phyloP scores from a whole-genome alignment of 495 filamentous ascomycete species.

The Oidiodendron maius region DNA sequence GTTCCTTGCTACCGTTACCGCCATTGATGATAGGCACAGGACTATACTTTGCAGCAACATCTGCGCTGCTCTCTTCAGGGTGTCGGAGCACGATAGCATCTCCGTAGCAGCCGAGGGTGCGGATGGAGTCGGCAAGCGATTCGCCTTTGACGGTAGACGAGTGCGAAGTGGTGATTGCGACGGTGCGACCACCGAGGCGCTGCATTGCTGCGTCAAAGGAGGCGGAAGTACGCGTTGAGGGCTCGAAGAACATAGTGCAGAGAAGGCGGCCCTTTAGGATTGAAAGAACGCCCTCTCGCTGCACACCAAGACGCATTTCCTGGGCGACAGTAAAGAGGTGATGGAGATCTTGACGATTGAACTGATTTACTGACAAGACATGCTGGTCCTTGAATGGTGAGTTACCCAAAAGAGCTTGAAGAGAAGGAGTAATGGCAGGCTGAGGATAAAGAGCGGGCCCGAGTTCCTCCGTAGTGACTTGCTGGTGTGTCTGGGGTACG shows the following conservation, averaged over 20 bases:
- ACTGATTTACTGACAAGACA: conserved; percentile 85
- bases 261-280: conserved; percentile 80
- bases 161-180: conserved; percentile 69
- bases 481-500: conserved; percentile 12
- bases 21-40: conserved; percentile 93
- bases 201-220: conserved; percentile 99
- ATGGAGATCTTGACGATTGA: conserved; percentile 79
- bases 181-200: conserved; percentile 78
- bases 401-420: conserved; percentile 65
- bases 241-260: conserved; percentile 93
- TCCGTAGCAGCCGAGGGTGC: conserved; percentile 87
- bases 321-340: conserved; percentile 91
- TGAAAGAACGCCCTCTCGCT: conserved; percentile 82
- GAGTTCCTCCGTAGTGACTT: conserved; percentile 41
- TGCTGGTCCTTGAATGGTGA: conserved; percentile 83
- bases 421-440: conserved; percentile 45
- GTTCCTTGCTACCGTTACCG: conserved; percentile 90
- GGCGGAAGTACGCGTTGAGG: conserved; percentile 89
- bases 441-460: conserved; percentile 30
- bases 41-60: conserved; percentile 76
- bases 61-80: conserved; percentile 70
- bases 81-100: conserved; percentile 94
- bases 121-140: conserved; percentile 84
- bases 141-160: conserved; percentile 93
- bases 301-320: conserved; percentile 90